phyloP scores from a whole-genome alignment of 805 yeast genomes.

The Candida ortonii region DNA sequence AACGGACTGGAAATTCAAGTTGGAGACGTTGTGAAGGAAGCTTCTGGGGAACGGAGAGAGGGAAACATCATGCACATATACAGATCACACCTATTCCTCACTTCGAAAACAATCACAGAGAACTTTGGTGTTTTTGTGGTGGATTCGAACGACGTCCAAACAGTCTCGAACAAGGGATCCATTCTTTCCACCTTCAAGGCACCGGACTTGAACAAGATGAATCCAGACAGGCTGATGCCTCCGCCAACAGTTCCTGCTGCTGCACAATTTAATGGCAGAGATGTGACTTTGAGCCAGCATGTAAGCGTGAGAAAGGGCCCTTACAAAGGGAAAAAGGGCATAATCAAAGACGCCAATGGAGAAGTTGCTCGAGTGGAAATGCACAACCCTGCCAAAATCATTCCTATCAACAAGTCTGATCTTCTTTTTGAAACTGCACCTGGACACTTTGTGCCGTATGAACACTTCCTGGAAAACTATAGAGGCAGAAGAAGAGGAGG shows the following conservation, averaged over 20 bases:
- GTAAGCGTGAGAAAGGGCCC: slow-evolving; percentile 89
- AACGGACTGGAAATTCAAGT: slow-evolving; percentile 80
- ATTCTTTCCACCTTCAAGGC: slow-evolving; percentile 51
- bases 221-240: slow-evolving; percentile 67
- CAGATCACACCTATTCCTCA: slow-evolving; percentile 73
- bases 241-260: slow-evolving; percentile 55
- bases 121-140: slow-evolving; percentile 90
- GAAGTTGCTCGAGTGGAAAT: slow-evolving; percentile 88
- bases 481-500: slow-evolving; percentile 36
- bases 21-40: slow-evolving; percentile 91
- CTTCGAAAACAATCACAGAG: slow-evolving; percentile 74
- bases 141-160: slow-evolving; percentile 69
- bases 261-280: slow-evolving; percentile 68
- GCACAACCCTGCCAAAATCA: slow-evolving; percentile 86
- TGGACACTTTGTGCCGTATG: slow-evolving; percentile 72
- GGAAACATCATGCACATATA: slow-evolving; percentile 87
- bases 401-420: slow-evolving; percentile 77
- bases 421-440: slow-evolving; percentile 67
- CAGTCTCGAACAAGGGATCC: slow-evolving; percentile 79
- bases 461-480: slow-evolving; percentile 58
- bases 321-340: slow-evolving; percentile 92
- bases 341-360: slow-evolving; percentile 90
- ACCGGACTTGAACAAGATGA: slow-evolving; percentile 79
- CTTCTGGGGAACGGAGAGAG: slow-evolving; percentile 77
- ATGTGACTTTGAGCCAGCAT: slow-evolving; percentile 74